Percentiles rank a stretch among this genome's conserved stretches.
Conservation (phyloP, 495 filamentous ascomycete genomes). For the Penicillium coffeae region DNA sequence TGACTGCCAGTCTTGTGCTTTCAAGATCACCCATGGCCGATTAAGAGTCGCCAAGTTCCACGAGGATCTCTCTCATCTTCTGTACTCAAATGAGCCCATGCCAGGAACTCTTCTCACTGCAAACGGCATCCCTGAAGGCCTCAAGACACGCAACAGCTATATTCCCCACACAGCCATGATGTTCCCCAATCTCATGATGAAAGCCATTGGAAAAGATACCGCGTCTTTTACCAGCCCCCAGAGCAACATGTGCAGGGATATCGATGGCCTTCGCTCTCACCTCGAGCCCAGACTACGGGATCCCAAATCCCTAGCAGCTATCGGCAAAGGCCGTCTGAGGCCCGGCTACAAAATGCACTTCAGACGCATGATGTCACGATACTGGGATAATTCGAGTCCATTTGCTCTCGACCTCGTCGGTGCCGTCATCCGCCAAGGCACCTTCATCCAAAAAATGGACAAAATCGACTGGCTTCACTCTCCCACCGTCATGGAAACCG, state of each 20-base stretch:
- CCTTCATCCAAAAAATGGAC: slow-evolving; percentile 80
- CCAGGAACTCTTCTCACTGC: slow-evolving; percentile 56
- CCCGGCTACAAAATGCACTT: slow-evolving; percentile 45
- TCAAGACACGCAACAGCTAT: background rate
- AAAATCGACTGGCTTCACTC: slow-evolving; percentile 72
- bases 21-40: slow-evolving; percentile 47
- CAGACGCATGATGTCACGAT: slow-evolving; percentile 73
- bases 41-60: slow-evolving; percentile 53
- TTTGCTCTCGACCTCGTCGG: slow-evolving; percentile 73
- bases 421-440: slow-evolving; percentile 73
- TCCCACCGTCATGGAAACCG: slow-evolving; percentile 59
- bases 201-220: slow-evolving; percentile 36
- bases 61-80: slow-evolving; percentile 44
- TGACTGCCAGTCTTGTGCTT: slow-evolving; percentile 41
- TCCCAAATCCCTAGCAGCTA: slow-evolving; percentile 4
- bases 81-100: slow-evolving; percentile 47
- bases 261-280: slow-evolving; percentile 10
- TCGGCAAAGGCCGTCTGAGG: background rate
- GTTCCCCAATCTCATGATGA: slow-evolving; percentile 57
- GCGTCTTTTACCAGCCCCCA: slow-evolving; percentile 29
- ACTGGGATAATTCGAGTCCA: slow-evolving; percentile 69
- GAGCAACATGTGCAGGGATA: slow-evolving; percentile 14
- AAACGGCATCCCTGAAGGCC: slow-evolving; percentile 28
- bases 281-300: slow-evolving; percentile 15
- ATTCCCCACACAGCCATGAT: slow-evolving; percentile 23